A percentile compares a stretch with the other conserved stretches of the same genome.
phyloP scores from a whole-genome alignment of 352 stramenopile species.

The Phytophthora tentaculata region DNA sequence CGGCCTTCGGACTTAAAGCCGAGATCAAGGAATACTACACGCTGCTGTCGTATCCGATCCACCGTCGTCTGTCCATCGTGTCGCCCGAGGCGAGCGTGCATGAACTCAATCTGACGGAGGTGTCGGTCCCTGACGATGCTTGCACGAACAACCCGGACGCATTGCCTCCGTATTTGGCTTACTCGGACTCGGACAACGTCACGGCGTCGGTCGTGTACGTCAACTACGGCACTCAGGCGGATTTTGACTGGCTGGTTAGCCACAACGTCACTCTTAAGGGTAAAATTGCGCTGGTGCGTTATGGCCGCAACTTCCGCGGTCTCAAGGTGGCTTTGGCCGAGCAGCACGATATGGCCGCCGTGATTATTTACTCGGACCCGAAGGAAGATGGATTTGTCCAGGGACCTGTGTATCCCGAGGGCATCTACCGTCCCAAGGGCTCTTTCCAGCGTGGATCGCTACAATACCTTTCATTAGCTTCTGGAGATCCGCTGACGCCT shows the following conservation, averaged over 20 bases:
- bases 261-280: conserved; percentile 58
- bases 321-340: conserved; percentile 77
- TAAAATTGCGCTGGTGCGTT: conserved; percentile 74
- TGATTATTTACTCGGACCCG: conserved; percentile 81
- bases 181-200: conserved; percentile 72
- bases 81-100: conserved; percentile 28
- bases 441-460: conserved; percentile 72
- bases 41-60: conserved; percentile 66
- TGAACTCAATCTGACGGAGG: conserved; percentile 58
- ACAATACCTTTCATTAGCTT: conserved; percentile 66
- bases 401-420: conserved; percentile 65
- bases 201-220: conserved; percentile 77
- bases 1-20: conserved; percentile 54
- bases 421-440: conserved; percentile 57
- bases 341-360: conserved; percentile 51
- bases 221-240: conserved; percentile 78
- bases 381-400: conserved; percentile 67
- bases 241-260: conserved; percentile 69
- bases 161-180: conserved; percentile 81
- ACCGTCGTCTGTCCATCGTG: conserved; percentile 45
- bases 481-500: conserved; percentile 61
- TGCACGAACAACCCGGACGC: conserved; percentile 56
- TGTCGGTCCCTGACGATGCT: conserved; percentile 55
- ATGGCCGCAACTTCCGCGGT: conserved; percentile 58
- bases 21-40: conserved; percentile 68